Base-by-base conservation (phyloP, 805 yeast species). In the Kodamaea laetipori region DNA sequence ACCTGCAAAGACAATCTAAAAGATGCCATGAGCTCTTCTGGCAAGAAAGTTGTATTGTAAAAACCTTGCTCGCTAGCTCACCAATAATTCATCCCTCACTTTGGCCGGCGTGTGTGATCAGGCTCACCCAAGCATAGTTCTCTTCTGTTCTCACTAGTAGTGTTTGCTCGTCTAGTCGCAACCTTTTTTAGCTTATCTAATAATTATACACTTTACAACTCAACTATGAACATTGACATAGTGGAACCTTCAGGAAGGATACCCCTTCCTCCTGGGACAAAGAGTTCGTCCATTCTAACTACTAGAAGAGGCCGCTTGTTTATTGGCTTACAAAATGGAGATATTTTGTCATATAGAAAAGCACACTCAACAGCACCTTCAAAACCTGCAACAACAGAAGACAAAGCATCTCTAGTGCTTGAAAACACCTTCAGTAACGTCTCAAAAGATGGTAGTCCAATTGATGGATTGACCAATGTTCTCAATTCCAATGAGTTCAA, bases 241-340 rank as follows among this genome's bases (percentile, higher is more conserved):
- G 52, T 70, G 45, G 62, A 66, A 49, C 74, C 74, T 23, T 52
- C 55, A 35, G 65, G 58, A 41, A 55, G 71, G 51, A 57, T 66
- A 44, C 64, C 58, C 52, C 50, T 68, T 18, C 54, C 66, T 3
- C 23, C 48, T 4, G 39, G 40, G 11, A 26, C 48, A 4, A 57
- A 51, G 44, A 54, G 64, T 4, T 47, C 69, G 7, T 56, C 69
- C 1, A 47, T 66, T 0, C 54, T 50, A 39, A 51, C 52, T 35
- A 36, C 48, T 28, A 46, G 50, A 13, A 45, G 48, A 31, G 40
- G 37, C 6, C 52, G 50, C 36, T 39, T 67, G 6, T 68, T 53
- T 37, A 54, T 64, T 4, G 76, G 74, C 4, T 55, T 63, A 18
- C 36, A 53, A 40, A 66, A 65, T 51, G 74, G 74, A 5, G 72